These are phyloP conservation scores for Talaromyces adpressus DNA, from an alignment of 495 filamentous ascomycete genomes.

Conservation along the genomic window DNA sequence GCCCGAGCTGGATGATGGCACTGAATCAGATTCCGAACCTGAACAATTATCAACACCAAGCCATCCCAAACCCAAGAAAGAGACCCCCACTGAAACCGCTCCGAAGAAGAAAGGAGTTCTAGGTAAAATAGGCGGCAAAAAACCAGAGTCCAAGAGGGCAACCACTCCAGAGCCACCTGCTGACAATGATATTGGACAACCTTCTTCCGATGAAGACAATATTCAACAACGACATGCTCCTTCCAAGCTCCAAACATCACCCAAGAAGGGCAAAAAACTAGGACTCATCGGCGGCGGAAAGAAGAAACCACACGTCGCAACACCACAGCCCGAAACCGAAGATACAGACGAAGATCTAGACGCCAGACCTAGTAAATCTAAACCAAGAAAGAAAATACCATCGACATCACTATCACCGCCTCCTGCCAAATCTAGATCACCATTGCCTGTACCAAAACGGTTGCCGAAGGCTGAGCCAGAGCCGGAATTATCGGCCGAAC, in stretches of 20 bases:
- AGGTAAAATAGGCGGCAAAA: slow-evolving; percentile 34
- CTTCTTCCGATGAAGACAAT: neutral
- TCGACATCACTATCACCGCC: slow-evolving; percentile 12
- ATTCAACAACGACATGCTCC: neutral
- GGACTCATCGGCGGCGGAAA: slow-evolving; percentile 11
- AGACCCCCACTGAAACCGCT: neutral
- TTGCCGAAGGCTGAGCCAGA: slow-evolving; percentile 13
- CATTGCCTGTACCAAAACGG: neutral
- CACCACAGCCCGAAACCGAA: slow-evolving; percentile 6
- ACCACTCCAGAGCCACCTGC: neutral
- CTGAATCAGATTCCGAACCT: neutral
- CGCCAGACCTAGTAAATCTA: neutral
- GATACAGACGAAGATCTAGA: neutral
- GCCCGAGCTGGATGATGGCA: neutral
- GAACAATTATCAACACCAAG: neutral
- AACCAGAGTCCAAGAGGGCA: slow-evolving; percentile 15
- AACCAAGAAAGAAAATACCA: neutral
- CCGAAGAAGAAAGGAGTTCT: slow-evolving; percentile 21
- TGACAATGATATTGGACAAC: neutral
- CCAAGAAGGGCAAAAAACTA: slow-evolving; percentile 7
- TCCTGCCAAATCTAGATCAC: neutral
- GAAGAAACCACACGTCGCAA: neutral
- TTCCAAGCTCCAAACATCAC: neutral
- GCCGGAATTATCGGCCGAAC: slow-evolving; percentile 33
- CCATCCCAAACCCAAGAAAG: slow-evolving; percentile 4